phyloP scores from a whole-genome alignment of 1,284 basidiomycete genomes.

The Thelephora terrestris region DNA sequence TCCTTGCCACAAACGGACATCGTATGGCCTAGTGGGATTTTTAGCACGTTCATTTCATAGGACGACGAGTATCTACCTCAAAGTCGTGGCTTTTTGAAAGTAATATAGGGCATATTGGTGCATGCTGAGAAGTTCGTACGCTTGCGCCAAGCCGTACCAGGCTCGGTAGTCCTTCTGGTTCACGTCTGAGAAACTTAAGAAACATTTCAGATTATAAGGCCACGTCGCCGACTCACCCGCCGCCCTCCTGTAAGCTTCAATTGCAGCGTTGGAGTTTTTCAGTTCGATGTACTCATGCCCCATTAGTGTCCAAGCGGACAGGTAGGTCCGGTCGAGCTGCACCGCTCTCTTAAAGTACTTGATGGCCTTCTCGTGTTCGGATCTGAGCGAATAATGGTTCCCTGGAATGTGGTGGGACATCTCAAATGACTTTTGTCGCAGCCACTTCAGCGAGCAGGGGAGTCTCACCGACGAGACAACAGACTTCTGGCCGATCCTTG shows the following conservation, averaged over 20 bases:
- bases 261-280: conserved; percentile 98
- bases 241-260: conserved; percentile 93
- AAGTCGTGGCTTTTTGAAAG: conserved; percentile 90
- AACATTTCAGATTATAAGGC: neutral
- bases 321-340: conserved; percentile 87
- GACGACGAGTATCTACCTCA: conserved; percentile 46
- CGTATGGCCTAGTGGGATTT: conserved; percentile 69
- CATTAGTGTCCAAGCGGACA: conserved; percentile 99
- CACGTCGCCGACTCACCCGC: conserved; percentile 57
- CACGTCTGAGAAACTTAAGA: conserved; percentile 47
- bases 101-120: conserved; percentile 94
- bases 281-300: conserved; percentile 98
- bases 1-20: conserved; percentile 93
- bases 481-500: conserved; percentile 89
- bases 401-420: conserved; percentile 36
- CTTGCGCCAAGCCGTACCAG: conserved; percentile 98
- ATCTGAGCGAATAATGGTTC: conserved; percentile 91
- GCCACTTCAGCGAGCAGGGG: neutral
- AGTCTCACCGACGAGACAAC: conserved; percentile 81
- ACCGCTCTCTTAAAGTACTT: conserved; percentile 93
- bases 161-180: conserved; percentile 96
- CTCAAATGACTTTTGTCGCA: neutral
- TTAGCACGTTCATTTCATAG: neutral
- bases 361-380: conserved; percentile 93
- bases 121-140: conserved; percentile 95